Evolutionary conservation across 164 flowering plant genomes (phyloP).

Genomic region (Tetrastigma voinierianum): DNA sequence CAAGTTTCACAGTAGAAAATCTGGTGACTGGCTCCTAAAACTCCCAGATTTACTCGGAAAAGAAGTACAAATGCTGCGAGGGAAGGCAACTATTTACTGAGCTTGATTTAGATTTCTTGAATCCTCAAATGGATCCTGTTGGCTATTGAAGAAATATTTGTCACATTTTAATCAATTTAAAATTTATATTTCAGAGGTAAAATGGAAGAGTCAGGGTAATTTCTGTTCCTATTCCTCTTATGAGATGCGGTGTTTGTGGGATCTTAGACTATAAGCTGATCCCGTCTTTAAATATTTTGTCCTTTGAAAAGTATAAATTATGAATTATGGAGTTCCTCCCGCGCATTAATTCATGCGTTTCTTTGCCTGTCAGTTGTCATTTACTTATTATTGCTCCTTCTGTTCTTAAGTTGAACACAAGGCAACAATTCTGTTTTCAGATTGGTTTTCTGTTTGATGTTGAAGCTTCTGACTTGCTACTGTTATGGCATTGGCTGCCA

Average conservation of each 20-base stretch:
- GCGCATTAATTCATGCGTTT: background rate
- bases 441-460: conserved; percentile 97
- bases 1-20: too few species aligned
- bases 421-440: conserved; percentile 32
- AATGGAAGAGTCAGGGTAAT: too few species aligned
- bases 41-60: too few species aligned
- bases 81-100: too few species aligned
- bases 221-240: background rate
- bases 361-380: conserved; percentile 4
- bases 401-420: background rate
- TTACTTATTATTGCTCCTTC: conserved; percentile 1
- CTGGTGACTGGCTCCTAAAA: too few species aligned
- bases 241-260: background rate
- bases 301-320: background rate
- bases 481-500: conserved; percentile 95
- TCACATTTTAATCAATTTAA: too few species aligned
- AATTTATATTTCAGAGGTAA: too few species aligned
- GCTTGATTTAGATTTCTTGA: too few species aligned
- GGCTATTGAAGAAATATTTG: too few species aligned
- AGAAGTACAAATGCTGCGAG: too few species aligned
- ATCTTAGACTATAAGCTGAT: background rate
- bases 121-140: too few species aligned
- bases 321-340: background rate
- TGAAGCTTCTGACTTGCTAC: conserved; percentile 97
- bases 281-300: background rate